Conservation (phyloP, 768 basidiomycete species). For the Rhizopogon vesiculosus region DNA sequence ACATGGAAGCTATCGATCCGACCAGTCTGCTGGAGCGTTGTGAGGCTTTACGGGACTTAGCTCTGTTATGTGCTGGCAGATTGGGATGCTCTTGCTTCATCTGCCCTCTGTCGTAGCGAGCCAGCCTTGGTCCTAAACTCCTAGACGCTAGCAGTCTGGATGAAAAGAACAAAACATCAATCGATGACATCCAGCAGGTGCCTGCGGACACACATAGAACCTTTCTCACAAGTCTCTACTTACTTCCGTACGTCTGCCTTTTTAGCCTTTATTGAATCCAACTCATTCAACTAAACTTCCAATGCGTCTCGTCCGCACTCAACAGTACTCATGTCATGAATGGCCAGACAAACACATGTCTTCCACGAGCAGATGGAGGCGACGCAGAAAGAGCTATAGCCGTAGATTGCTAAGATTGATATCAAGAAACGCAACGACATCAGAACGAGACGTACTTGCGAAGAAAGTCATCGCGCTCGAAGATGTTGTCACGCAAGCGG, state of each 20-base stretch:
- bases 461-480: too few species aligned
- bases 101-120: slow-evolving; percentile 65
- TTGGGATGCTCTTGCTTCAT: slow-evolving; percentile 87
- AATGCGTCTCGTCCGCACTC: too few species aligned
- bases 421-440: too few species aligned
- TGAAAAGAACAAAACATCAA: neutral
- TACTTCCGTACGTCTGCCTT: slow-evolving; percentile 31
- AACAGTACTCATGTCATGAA: too few species aligned
- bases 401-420: too few species aligned
- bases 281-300: slow-evolving; percentile 12
- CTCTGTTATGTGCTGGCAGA: slow-evolving; percentile 81
- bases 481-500: too few species aligned
- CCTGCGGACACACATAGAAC: slow-evolving; percentile 37
- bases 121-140: slow-evolving; percentile 54
- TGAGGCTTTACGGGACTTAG: slow-evolving; percentile 79
- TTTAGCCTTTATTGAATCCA: slow-evolving; percentile 16
- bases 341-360: too few species aligned
- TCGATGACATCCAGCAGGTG: neutral
- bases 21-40: slow-evolving; percentile 70
- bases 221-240: slow-evolving; percentile 39
- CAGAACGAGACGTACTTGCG: too few species aligned
- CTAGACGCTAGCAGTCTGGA: slow-evolving; percentile 36
- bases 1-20: slow-evolving; percentile 93
- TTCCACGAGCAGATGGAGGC: too few species aligned
- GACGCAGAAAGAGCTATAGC: too few species aligned